Evolutionary conservation across 768 basidiomycete species (phyloP).

Genomic region (Leucogyrophana mollusca): DNA sequence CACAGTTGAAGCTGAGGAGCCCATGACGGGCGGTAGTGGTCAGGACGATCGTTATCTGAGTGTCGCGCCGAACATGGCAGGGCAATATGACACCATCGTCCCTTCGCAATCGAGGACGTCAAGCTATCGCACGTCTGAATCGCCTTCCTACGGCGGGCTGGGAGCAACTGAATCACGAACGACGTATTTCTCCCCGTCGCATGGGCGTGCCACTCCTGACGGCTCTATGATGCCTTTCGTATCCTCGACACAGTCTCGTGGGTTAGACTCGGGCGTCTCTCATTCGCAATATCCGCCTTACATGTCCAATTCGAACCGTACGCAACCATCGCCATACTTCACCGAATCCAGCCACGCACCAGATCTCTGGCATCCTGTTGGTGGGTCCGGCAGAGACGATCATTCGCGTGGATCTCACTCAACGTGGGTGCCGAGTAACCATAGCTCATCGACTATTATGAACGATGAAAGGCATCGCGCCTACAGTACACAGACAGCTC

Average conservation of each 20-base stretch:
- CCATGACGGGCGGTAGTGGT: neutral
- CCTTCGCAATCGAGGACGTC: conserved; percentile 15
- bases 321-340: conserved; percentile 22
- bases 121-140: conserved; percentile 25
- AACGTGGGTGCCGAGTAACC: conserved; percentile 26
- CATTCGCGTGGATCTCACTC: conserved; percentile 12
- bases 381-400: conserved; percentile 17
- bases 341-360: conserved; percentile 12
- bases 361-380: conserved; percentile 12
- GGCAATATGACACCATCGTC: conserved; percentile 3
- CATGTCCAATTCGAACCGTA: conserved; percentile 20
- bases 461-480: conserved; percentile 28
- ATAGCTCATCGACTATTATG: conserved; percentile 12
- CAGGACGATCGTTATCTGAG: conserved; percentile 22
- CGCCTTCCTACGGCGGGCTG: conserved; percentile 18
- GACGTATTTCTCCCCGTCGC: conserved; percentile 23
- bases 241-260: conserved; percentile 20
- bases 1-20: conserved; percentile 19
- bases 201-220: conserved; percentile 27
- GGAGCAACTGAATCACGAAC: conserved; percentile 18
- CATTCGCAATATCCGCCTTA: conserved; percentile 24
- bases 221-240: conserved; percentile 13
- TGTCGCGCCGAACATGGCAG: conserved; percentile 17
- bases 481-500: conserved; percentile 22
- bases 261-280: conserved; percentile 18